Conservation (phyloP, 2,329 filamentous ascomycete genomes). For the Amesomyces nigricolor region DNA sequence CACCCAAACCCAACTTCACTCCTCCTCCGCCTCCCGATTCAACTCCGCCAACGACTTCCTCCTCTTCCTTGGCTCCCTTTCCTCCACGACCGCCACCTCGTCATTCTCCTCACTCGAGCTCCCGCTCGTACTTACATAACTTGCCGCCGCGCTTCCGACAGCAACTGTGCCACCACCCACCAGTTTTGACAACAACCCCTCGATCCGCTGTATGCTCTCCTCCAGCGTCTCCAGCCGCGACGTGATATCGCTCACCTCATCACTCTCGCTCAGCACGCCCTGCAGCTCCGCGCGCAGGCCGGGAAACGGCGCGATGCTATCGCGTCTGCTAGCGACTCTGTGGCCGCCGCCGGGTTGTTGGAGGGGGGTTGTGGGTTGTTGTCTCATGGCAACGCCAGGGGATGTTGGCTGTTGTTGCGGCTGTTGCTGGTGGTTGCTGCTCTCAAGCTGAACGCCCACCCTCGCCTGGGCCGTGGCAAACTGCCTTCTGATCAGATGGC, state of each 20-base stretch:
- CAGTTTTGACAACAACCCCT: slow-evolving; percentile 29
- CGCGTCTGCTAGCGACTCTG: slow-evolving; percentile 40
- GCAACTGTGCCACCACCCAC: slow-evolving; percentile 3
- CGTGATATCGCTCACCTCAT: slow-evolving; percentile 41
- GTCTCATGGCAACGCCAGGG: neutral
- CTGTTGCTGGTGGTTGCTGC: slow-evolving; percentile 10
- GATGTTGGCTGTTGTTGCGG: slow-evolving; percentile 5
- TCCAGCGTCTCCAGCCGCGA: slow-evolving; percentile 46
- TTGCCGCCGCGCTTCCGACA: neutral
- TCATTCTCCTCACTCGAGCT: neutral
- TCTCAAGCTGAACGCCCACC: slow-evolving; percentile 20
- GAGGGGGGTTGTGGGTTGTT: slow-evolving; percentile 5
- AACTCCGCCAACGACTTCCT: slow-evolving; percentile 10
- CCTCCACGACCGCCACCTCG: neutral
- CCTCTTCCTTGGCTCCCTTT: neutral
- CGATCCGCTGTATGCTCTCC: slow-evolving; percentile 38
- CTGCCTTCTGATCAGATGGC: slow-evolving; percentile 53
- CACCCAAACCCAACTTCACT: neutral
- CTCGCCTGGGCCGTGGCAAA: slow-evolving; percentile 36
- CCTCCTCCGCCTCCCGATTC: slow-evolving; percentile 17
- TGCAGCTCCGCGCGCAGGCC: slow-evolving; percentile 47
- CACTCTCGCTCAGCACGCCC: slow-evolving; percentile 42
- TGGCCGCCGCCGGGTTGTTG: slow-evolving; percentile 18
- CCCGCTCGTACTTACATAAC: neutral
- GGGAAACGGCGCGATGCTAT: slow-evolving; percentile 51